A percentile compares a stretch with the other conserved stretches of the same genome.
Conservation (phyloP, 2,329 filamentous ascomycete genomes). For the Teratosphaeria gauchensis region DNA sequence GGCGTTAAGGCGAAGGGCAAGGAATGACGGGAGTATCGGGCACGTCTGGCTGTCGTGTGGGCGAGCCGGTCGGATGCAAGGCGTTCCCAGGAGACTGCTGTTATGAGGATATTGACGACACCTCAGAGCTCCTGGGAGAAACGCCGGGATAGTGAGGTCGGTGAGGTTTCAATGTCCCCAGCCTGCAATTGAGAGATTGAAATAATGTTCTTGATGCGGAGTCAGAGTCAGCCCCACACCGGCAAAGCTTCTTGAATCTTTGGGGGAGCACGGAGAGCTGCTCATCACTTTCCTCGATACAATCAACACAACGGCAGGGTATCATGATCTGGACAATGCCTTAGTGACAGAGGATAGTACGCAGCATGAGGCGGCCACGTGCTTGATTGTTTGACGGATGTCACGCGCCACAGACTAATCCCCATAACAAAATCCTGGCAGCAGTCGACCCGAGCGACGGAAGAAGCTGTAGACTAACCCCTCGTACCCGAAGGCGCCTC, state of each 20-base stretch:
- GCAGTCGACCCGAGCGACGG: too few relatives aligned
- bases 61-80: not conserved
- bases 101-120: not conserved
- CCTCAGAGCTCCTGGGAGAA: not conserved
- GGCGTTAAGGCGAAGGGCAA: not conserved
- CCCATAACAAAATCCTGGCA: not conserved
- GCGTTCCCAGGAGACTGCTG: constrained; percentile 14
- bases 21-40: not conserved
- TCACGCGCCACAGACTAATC: not conserved
- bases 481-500: too few relatives aligned
- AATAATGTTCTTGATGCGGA: not conserved
- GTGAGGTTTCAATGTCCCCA: not conserved
- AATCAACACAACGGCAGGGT: not conserved
- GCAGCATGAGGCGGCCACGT: not conserved
- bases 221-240: not conserved
- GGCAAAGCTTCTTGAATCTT: not conserved
- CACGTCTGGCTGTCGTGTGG: not conserved
- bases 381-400: not conserved
- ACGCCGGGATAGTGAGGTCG: not conserved
- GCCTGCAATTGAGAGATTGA: not conserved
- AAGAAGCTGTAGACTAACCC: too few relatives aligned
- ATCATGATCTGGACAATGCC: too few relatives aligned
- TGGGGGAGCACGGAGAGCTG: not conserved
- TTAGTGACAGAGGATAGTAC: not conserved
- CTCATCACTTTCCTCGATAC: not conserved